phyloP scores from a whole-genome alignment of 805 yeast species.

The Metschnikowia kofuensis region DNA sequence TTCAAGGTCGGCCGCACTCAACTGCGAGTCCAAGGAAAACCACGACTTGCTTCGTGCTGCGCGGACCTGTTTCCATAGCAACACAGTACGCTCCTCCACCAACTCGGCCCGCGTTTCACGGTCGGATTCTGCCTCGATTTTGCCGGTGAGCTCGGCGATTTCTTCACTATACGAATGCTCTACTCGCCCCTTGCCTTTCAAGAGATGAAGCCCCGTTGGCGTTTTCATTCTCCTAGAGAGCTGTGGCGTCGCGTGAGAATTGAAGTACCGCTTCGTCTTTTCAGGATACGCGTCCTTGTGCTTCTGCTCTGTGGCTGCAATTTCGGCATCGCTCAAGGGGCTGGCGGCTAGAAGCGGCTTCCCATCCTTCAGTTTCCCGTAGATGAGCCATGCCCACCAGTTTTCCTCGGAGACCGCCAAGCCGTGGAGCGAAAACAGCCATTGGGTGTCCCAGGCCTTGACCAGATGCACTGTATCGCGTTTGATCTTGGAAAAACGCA shows the following conservation, averaged over 20 bases:
- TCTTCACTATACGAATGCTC: neutral
- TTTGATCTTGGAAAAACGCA: slow-evolving; percentile 24
- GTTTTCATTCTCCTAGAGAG: slow-evolving; percentile 39
- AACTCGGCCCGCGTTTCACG: slow-evolving; percentile 11
- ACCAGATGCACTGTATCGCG: slow-evolving; percentile 23
- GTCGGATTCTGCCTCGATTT: slow-evolving; percentile 12
- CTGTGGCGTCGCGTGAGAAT: slow-evolving; percentile 42
- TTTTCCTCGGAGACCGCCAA: slow-evolving; percentile 26
- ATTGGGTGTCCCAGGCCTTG: slow-evolving; percentile 24
- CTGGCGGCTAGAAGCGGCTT: slow-evolving; percentile 24
- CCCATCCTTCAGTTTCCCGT: slow-evolving; percentile 34
- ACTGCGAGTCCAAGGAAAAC: slow-evolving; percentile 7
- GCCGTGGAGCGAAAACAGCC: slow-evolving; percentile 27
- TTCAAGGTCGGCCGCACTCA: slow-evolving; percentile 6
- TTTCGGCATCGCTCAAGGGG: slow-evolving; percentile 20
- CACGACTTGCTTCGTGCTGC: slow-evolving; percentile 8
- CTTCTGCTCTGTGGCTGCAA: slow-evolving; percentile 18
- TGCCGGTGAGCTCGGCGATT: slow-evolving; percentile 9
- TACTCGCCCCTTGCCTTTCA: slow-evolving; percentile 10
- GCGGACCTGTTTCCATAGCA: slow-evolving; percentile 33
- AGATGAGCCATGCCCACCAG: slow-evolving; percentile 43
- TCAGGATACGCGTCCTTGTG: slow-evolving; percentile 23
- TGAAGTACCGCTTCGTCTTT: slow-evolving; percentile 38
- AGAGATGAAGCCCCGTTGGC: slow-evolving; percentile 28
- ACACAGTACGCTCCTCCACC: slow-evolving; percentile 26